A percentile compares a stretch with the other conserved stretches of the same genome.
Conservation (phyloP, 306 rosid genomes). For the Begonia loranthoides region DNA sequence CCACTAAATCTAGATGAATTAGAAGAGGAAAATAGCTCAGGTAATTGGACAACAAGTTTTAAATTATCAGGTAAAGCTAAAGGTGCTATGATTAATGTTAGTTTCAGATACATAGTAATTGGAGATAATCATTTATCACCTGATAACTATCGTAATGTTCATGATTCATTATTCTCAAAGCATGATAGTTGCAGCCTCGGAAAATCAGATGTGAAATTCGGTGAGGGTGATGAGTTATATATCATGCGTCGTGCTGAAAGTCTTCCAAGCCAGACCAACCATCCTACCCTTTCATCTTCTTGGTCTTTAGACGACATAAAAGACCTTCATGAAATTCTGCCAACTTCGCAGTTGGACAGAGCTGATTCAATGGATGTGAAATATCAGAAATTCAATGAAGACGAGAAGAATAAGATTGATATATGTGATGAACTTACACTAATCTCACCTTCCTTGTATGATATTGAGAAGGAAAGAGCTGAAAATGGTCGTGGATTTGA, state of each 20-base stretch:
- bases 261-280: slow-evolving; percentile 21
- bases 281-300: slow-evolving; percentile 13
- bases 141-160: slow-evolving; percentile 12
- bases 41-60: slow-evolving; percentile 74
- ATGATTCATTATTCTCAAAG: slow-evolving; percentile 20
- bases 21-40: slow-evolving; percentile 65
- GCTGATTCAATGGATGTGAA: slow-evolving; percentile 38
- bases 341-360: slow-evolving; percentile 26
- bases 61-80: slow-evolving; percentile 62
- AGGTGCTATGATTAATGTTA: slow-evolving; percentile 71
- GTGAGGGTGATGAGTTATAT: slow-evolving; percentile 35
- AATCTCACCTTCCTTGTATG: slow-evolving; percentile 4
- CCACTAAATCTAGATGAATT: slow-evolving; percentile 82
- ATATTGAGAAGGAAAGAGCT: slow-evolving; percentile 17
- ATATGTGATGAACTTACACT: slow-evolving; percentile 1
- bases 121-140: slow-evolving; percentile 28
- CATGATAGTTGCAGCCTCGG: slow-evolving; percentile 18
- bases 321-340: slow-evolving; percentile 71
- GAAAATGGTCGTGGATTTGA: slow-evolving; percentile 22
- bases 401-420: slow-evolving; percentile 21
- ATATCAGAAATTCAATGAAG: slow-evolving; percentile 35
- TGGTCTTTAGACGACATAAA: slow-evolving; percentile 32
- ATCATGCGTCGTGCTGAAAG: slow-evolving; percentile 22
- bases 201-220: slow-evolving; percentile 16
- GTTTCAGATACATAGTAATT: slow-evolving; percentile 64